A percentile compares a stretch with the other conserved stretches of the same genome.
Conservation (phyloP, 1,139 yeast species). For the Wickerhamomyces sp. region DNA sequence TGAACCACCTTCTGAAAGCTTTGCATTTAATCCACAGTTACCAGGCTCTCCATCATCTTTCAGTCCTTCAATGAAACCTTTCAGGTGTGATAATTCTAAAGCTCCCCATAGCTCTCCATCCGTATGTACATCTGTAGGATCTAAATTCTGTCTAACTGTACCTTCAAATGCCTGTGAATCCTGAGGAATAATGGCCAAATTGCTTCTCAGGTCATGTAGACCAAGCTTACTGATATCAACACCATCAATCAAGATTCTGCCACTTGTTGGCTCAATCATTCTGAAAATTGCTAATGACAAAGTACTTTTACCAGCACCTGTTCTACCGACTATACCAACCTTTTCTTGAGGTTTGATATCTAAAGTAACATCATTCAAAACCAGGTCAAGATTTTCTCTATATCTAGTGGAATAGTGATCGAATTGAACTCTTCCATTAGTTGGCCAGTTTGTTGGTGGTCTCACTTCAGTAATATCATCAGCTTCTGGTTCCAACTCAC, state of each 20-base stretch:
- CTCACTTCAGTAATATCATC: conserved; percentile 30
- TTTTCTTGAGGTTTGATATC: conserved; percentile 57
- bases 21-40: conserved; percentile 23
- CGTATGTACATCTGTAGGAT: conserved; percentile 47
- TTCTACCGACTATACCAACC: conserved; percentile 78
- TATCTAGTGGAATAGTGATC: conserved; percentile 61
- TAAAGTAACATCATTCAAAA: conserved; percentile 48
- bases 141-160: conserved; percentile 53
- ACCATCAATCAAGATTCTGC: conserved; percentile 47
- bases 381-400: conserved; percentile 53
- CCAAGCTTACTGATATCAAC: conserved; percentile 43
- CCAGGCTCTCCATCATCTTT: conserved; percentile 25
- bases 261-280: conserved; percentile 59
- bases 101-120: conserved; percentile 55
- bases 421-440: conserved; percentile 49
- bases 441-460: conserved; percentile 57
- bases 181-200: conserved; percentile 62
- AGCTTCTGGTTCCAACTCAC: conserved; percentile 59
- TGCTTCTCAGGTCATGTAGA: conserved; percentile 47
- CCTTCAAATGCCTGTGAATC: conserved; percentile 68
- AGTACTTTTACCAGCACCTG: conserved; percentile 83
- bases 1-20: conserved; percentile 63
- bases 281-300: conserved; percentile 70
- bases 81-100: conserved; percentile 47
- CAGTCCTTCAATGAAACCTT: conserved; percentile 39